Evolutionary conservation across 2,329 filamentous ascomycete species (phyloP), one percentile per base, ranked within the genome.

Genomic region (Talaromyces rugulosus): DNA sequence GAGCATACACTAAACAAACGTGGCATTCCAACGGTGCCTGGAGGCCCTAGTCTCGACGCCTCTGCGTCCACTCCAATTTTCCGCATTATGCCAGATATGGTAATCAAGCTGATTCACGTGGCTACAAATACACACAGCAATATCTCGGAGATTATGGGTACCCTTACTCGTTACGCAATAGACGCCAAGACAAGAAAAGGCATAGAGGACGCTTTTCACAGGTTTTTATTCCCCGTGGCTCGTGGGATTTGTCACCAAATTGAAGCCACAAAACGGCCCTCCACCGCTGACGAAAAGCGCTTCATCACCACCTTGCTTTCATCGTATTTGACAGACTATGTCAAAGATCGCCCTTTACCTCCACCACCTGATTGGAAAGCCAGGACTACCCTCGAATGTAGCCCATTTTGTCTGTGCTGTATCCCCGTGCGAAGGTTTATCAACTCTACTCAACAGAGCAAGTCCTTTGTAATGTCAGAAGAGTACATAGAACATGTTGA

Each of bases 171-270:
- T 23, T 59, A 59, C 44, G 27, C 31, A 30, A 30, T 27, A 33
- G 54, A 30, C 18, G 31, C 33, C 52, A 50, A 18, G n/a, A 30
- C 33, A 8, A 30, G 6, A 11, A 31, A 27, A 5, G n/a, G n/a
- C 8, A 4, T 14, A 9, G 31, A 56, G n/a, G n/a, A 4, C 27
- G 28, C 31, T 40, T 60, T 51, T 27, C 23, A 55, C 16, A 31
- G 40, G 31, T 31, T 61, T n/a, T 11, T 58, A 54, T 61, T 58
- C 27, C 55, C 55, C 14, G 47, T 61, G 44, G 47, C 44, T 3
- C 8, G 3, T 18, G 27, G 16, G 16, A 58, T 61, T 16, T 53
- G 44, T 11, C 27, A 58, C 23, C 27, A 27, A 11, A 44, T 54
- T n/a, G 47, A 31, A 33, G 30, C n/a, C 23, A 52, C 33, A 58